Evolutionary conservation across 768 basidiomycete genomes (phyloP).

Genomic region (Coprinellus micaceus): DNA sequence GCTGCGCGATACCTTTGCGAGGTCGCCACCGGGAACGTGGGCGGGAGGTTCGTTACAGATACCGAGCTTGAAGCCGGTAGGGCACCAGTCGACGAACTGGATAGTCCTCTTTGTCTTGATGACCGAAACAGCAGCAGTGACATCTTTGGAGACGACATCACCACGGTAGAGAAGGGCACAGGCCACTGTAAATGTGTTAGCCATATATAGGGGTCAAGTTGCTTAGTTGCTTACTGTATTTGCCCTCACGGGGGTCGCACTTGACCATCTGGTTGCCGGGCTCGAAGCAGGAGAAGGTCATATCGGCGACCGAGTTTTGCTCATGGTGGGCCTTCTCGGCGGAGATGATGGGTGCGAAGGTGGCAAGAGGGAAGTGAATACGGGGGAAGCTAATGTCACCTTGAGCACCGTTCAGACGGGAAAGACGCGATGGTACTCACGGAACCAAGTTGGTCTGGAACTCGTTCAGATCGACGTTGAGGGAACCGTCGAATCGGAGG

Average conservation of each 20-base stretch:
- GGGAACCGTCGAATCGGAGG: conserved; percentile 92
- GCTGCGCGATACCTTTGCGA: conserved; percentile 89
- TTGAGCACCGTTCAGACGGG: neutral
- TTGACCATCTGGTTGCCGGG: conserved; percentile 93
- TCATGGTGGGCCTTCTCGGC: conserved; percentile 94
- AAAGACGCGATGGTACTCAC: conserved; percentile 45
- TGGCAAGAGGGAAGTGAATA: conserved; percentile 97
- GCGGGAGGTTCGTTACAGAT: conserved; percentile 97
- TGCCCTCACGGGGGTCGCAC: conserved; percentile 96
- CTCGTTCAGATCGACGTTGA: conserved; percentile 96
- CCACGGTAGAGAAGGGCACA: conserved; percentile 92
- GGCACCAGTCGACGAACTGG: conserved; percentile 98
- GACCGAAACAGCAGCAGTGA: conserved; percentile 84
- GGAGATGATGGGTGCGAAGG: conserved; percentile 93
- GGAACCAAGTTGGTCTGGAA: conserved; percentile 99
- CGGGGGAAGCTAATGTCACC: conserved; percentile 76
- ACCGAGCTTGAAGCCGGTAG: conserved; percentile 96
- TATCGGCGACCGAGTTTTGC: conserved; percentile 95
- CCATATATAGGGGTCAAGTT: conserved; percentile 13
- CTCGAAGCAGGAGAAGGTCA: conserved; percentile 99
- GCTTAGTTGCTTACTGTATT: conserved; percentile 75
- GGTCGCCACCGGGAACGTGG: conserved; percentile 87
- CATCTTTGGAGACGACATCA: conserved; percentile 96
- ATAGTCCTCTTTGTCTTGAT: conserved; percentile 99
- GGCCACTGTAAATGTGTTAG: conserved; percentile 55